Evolutionary conservation across 177 flowering plant species (phyloP), one percentile per base, ranked within the genome.

Genomic region (Vitis hybrid): DNA sequence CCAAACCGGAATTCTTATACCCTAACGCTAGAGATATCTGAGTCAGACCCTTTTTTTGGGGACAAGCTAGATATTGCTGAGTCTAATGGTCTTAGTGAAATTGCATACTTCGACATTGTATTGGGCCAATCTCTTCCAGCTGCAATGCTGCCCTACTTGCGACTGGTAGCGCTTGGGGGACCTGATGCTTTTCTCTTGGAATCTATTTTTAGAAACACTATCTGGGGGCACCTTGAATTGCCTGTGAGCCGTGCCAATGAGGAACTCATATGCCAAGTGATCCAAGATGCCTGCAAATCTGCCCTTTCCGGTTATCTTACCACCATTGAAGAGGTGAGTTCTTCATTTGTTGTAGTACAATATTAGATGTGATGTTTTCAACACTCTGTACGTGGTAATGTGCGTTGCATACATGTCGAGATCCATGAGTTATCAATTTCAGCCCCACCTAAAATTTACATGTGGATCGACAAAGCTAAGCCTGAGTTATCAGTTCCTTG

Each of bases 11-110:
- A 87, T 69, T 71, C 85, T 40, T 94, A 73, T 74, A 90, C 97
- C n/a, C 70, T 92, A 62, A 90, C 97, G 7, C 77, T 94, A 2
- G 86, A 79, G 73, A 92, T 94, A 70, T 68, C 97, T 11, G 92
- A 90, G 67, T 87, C 97, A 26, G 97, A 92, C 70, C 87, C 87
- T 3, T 90, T 91, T 77, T 86, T 74, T 57, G 92, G 78, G 23
- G 98, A 94, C 83, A 94, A 94, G 82, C 87, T 91, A 65, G 99
- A 92, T 76, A 90, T 94, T 69, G 98, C 97, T 2, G 98, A 94
- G 84, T 52, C 84, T 17, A 92, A 91, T 76, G 96, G 93, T 49
- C 70, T 87, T 32, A 88, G 88, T 10, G 86, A 86, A 80, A 81
- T 87, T 74, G 97, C 91, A 34, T 85, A 86, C 67, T 95, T 95